Evolutionary conservation across 2,329 filamentous ascomycete species (phyloP).

Genomic region (Talaromyces sp.): DNA sequence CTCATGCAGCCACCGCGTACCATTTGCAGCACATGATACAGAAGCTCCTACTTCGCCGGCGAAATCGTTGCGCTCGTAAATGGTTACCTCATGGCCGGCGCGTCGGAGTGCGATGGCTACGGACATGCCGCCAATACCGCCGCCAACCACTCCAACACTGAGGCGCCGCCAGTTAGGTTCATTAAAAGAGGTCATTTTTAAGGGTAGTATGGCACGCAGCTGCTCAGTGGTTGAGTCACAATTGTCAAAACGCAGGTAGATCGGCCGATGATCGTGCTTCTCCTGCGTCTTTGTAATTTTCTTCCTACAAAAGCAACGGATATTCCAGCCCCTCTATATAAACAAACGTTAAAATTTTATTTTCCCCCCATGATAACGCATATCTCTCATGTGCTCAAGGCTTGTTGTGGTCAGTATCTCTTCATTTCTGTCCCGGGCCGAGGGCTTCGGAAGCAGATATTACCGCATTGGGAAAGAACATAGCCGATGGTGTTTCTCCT

Average conservation of each 20-base stretch:
- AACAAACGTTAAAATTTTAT: not conserved
- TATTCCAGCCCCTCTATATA: not conserved
- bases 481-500: not conserved
- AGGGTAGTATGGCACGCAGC: not conserved
- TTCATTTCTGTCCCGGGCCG: not conserved
- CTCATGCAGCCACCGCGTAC: slow-evolving; percentile 62
- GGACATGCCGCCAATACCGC: slow-evolving; percentile 50
- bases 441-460: not conserved
- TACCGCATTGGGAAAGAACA: not conserved
- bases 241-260: not conserved
- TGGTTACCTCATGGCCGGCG: slow-evolving; percentile 51
- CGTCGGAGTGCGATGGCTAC: slow-evolving; percentile 48
- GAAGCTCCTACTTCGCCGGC: slow-evolving; percentile 64
- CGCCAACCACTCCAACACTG: slow-evolving; percentile 44
- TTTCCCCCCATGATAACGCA: not conserved
- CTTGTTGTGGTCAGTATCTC: not conserved
- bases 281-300: not conserved
- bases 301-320: not conserved
- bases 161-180: slow-evolving; percentile 38
- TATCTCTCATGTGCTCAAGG: not conserved
- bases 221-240: not conserved
- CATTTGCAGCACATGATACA: slow-evolving; percentile 63
- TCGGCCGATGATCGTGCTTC: not conserved
- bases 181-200: not conserved
- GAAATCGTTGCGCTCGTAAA: slow-evolving; percentile 63